Percentiles rank a stretch among this genome's conserved stretches.
phyloP scores from a whole-genome alignment of 306 rosid species.

The Neltuma alba region DNA sequence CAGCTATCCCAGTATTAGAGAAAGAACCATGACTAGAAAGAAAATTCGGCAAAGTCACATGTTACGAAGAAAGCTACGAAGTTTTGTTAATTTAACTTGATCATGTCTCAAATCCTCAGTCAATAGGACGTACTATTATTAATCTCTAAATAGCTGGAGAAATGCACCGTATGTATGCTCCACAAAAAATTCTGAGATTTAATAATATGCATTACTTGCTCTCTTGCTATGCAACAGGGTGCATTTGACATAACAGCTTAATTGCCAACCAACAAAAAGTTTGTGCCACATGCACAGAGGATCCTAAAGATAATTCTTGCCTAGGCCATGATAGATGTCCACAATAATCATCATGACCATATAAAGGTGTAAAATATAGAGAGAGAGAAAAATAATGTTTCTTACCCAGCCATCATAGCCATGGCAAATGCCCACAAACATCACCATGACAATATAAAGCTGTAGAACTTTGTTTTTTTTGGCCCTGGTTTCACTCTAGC shows the following conservation, averaged over 20 bases:
- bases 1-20: constrained; percentile 13
- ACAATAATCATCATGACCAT: neutral
- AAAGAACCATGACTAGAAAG: constrained; percentile 23
- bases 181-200: neutral
- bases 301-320: neutral
- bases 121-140: constrained; percentile 18
- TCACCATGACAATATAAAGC: neutral
- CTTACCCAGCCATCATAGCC: neutral
- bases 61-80: constrained; percentile 15
- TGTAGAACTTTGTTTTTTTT: too few relatives aligned
- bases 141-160: constrained; percentile 8
- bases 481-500: neutral
- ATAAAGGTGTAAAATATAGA: neutral
- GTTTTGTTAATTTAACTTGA: too few relatives aligned
- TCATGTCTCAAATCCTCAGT: constrained; percentile 17
- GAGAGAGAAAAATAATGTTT: neutral
- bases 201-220: neutral
- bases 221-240: neutral
- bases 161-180: constrained; percentile 4
- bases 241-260: constrained; percentile 26
- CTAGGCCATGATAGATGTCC: neutral
- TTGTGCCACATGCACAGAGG: too few relatives aligned
- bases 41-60: constrained; percentile 23
- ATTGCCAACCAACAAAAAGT: too few relatives aligned
- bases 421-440: neutral